These are phyloP conservation scores for Blastobotrys proliferans DNA, from an alignment of 1,139 yeast species.

Conservation along the genomic window DNA sequence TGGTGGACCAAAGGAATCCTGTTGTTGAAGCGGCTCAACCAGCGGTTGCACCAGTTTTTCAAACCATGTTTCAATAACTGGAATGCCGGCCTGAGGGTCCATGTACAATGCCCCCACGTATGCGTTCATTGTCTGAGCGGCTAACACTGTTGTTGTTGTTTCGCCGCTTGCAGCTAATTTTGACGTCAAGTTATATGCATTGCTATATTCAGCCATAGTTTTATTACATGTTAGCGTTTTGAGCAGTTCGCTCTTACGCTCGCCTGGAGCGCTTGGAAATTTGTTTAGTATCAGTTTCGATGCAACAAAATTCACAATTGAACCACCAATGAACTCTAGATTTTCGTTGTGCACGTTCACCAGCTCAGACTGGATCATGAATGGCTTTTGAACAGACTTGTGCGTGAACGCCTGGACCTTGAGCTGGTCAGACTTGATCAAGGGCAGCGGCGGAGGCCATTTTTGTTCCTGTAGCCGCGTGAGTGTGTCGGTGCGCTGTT, in stretches of 20 bases:
- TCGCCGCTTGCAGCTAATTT: neutral
- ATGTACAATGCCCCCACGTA: conserved; percentile 11
- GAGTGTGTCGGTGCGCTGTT: neutral
- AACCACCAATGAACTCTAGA: conserved; percentile 7
- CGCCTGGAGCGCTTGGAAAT: conserved; percentile 2
- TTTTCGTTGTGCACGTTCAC: conserved; percentile 2
- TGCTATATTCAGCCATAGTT: conserved; percentile 7
- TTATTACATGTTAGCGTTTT: conserved; percentile 1
- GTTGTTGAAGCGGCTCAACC: neutral
- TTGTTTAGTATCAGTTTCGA: conserved; percentile 3
- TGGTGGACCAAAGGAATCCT: neutral
- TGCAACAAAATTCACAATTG: conserved; percentile 3
- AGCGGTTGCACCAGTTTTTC: conserved; percentile 7
- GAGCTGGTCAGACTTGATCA: neutral
- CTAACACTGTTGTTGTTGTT: too few species aligned
- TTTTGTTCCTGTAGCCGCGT: conserved; percentile 1
- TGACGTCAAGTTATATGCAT: neutral
- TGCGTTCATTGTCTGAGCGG: conserved; percentile 4
- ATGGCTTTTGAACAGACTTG: neutral
- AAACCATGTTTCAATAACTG: conserved; percentile 2
- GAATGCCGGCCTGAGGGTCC: neutral
- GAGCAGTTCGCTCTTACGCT: neutral
- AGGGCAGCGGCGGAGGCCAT: conserved; percentile 12
- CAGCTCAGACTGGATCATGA: neutral
- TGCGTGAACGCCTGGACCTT: conserved; percentile 4